Base-by-base conservation (phyloP, 2,329 filamentous ascomycete species). In the Atkinsonella hypoxylon region DNA sequence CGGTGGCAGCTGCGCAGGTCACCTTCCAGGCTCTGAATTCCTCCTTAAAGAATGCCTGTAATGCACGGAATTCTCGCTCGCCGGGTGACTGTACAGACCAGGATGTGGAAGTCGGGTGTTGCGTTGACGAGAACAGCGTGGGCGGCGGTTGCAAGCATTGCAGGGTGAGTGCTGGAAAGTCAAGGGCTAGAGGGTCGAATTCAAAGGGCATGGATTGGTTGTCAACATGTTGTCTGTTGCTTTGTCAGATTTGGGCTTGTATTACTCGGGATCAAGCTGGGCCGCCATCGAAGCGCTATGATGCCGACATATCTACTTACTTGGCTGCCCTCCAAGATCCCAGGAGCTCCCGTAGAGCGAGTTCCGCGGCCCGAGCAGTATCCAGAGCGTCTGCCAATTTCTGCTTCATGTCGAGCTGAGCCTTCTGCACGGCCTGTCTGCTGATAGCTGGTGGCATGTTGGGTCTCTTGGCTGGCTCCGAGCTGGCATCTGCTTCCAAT, bases 161-260 rank as follows among this genome's bases (percentile, higher is more conserved):
- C 11, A 96, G 78, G 36, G 85, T 89, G 40, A 97, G 76, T 7
- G 86, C 83, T 7, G 90, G 89, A 60, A 95, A 96, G 53, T 89
- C 89, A 63, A 95, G 81, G 5, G 85, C 76, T 54, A 90, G 79
- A 34, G 91, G 85, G 57, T 96, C 87, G 68, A 95, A 94, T 56
- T 91, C 86, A 59, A 84, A 83, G 2, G 81, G 79, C 57, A 73
- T 70, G 9, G 77, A 76, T 48, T 70, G 69, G 56, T 74, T 70
- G 53, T 81, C 74, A 46, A 81, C 70, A 45, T 79, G 73, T 58
- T 75, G 72, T 58, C 79, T 82, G 48, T 1, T 54, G 39, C 53
- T 15, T 52, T 41, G 51, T 49, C 46, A 47, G 53, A 51, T 20
- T 59, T 7, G 30, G 9, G 13, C 26, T 36, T 36, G 34, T 36